Percentiles rank a stretch among this genome's conserved stretches.
Conservation (phyloP, 495 filamentous ascomycete species). For the Astrocystis sublimbata region DNA sequence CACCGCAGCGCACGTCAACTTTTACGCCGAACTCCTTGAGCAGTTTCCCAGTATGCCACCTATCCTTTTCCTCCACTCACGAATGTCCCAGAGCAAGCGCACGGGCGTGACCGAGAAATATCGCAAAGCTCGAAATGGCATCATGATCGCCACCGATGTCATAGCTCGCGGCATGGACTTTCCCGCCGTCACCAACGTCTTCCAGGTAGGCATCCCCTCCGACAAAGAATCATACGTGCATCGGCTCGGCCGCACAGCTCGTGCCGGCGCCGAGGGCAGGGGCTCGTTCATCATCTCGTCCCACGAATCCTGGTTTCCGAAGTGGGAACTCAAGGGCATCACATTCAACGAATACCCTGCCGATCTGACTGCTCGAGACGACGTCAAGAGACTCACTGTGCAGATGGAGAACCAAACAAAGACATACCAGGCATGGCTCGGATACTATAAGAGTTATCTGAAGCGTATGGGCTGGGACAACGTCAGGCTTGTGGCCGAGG, state of each 20-base stretch:
- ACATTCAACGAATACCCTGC: conserved; percentile 30
- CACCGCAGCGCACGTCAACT: conserved; percentile 62
- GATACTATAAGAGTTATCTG: conserved; percentile 54
- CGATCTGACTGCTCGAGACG: conserved; percentile 31
- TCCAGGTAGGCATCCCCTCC: conserved; percentile 65
- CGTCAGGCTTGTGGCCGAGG: conserved; percentile 41
- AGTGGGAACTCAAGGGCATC: conserved; percentile 38
- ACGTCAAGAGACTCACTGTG: conserved; percentile 24
- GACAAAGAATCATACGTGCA: conserved; percentile 71
- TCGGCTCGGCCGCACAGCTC: conserved; percentile 70
- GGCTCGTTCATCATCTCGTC: conserved; percentile 64
- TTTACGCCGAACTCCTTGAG: conserved; percentile 48
- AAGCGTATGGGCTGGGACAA: conserved; percentile 45
- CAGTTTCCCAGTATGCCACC: conserved; percentile 44
- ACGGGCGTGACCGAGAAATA: conserved; percentile 61
- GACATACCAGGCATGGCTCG: conserved; percentile 44
- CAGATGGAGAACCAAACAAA: conserved; percentile 24
- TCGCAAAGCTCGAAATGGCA: conserved; percentile 54
- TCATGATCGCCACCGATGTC: conserved; percentile 70
- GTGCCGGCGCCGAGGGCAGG: conserved; percentile 68
- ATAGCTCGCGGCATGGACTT: conserved; percentile 78
- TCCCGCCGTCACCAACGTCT: conserved; percentile 69
- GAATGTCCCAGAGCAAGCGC: conserved; percentile 58
- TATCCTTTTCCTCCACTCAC: conserved; percentile 61
- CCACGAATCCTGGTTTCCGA: conserved; percentile 61